Evolutionary conservation across 352 stramenopile species (phyloP).

Genomic region (Phytophthora podocarpi): DNA sequence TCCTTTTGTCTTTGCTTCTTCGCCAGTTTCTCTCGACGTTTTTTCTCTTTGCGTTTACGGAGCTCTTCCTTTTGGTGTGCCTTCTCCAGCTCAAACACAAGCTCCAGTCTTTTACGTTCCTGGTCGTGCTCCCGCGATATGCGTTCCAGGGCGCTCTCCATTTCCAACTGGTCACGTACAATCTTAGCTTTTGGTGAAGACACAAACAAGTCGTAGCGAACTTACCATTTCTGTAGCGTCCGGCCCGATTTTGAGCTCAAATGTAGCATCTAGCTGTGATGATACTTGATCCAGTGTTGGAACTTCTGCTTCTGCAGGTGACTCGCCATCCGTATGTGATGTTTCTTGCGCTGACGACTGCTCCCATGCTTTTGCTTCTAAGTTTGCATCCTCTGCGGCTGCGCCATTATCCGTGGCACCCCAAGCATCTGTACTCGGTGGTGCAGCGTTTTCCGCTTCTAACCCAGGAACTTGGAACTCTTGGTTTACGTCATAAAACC

Average conservation of each 20-base stretch:
- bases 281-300: conserved; percentile 33
- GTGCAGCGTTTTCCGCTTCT: neutral
- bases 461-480: conserved; percentile 48
- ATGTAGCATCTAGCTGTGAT: conserved; percentile 37
- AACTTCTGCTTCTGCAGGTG: neutral
- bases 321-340: neutral
- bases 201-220: neutral
- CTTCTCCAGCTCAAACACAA: conserved; percentile 73
- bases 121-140: conserved; percentile 76
- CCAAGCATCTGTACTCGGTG: conserved; percentile 2
- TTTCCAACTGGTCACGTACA: conserved; percentile 43
- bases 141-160: conserved; percentile 60
- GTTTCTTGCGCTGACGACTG: conserved; percentile 4
- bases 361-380: conserved; percentile 14
- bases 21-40: conserved; percentile 47
- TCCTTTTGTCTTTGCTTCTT: conserved; percentile 56
- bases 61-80: conserved; percentile 71
- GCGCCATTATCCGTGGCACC: neutral
- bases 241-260: conserved; percentile 21
- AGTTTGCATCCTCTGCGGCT: neutral
- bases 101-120: conserved; percentile 59
- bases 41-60: conserved; percentile 71
- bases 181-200: neutral
- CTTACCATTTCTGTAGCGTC: conserved; percentile 34
- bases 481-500: conserved; percentile 69